Evolutionary conservation across 257 asterid genomes (phyloP).

Genomic region (Ilex asprella): DNA sequence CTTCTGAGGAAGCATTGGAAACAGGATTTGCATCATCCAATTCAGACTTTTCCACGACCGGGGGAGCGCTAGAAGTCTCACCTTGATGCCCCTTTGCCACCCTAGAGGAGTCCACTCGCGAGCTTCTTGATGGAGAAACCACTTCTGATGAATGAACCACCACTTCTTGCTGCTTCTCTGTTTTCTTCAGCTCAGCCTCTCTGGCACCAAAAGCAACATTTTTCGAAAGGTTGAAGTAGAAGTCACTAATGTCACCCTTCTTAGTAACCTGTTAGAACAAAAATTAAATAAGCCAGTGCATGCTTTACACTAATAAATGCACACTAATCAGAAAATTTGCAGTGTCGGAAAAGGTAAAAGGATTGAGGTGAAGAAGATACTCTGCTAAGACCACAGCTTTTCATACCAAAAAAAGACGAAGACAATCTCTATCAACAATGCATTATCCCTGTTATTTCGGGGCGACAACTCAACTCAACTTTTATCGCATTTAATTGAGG

Average conservation of each 20-base stretch:
- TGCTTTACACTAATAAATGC: neutral
- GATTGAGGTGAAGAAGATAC: neutral
- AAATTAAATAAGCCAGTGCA: neutral
- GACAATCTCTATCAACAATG: neutral
- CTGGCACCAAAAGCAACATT: constrained; percentile 82
- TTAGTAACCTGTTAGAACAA: constrained; percentile 57
- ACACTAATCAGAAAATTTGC: neutral
- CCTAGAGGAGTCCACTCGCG: constrained; percentile 28
- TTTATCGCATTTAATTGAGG: no score
- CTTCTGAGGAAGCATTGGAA: constrained; percentile 30
- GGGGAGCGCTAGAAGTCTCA: constrained; percentile 19
- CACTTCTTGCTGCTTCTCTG: constrained; percentile 34
- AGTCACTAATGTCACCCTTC: constrained; percentile 71
- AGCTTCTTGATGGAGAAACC: constrained; percentile 23
- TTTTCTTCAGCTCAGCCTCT: constrained; percentile 36
- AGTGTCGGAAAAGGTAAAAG: neutral
- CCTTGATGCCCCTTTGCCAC: constrained; percentile 21
- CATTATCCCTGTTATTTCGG: neutral
- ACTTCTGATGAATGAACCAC: constrained; percentile 25
- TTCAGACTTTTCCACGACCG: constrained; percentile 33
- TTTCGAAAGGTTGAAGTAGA: constrained; percentile 68
- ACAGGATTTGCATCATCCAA: constrained; percentile 20
- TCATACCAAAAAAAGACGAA: neutral
- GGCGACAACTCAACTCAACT: neutral
- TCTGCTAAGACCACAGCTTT: neutral